Base-by-base conservation (phyloP, 1,139 yeast genomes). In the Waltiozyma sp. region DNA sequence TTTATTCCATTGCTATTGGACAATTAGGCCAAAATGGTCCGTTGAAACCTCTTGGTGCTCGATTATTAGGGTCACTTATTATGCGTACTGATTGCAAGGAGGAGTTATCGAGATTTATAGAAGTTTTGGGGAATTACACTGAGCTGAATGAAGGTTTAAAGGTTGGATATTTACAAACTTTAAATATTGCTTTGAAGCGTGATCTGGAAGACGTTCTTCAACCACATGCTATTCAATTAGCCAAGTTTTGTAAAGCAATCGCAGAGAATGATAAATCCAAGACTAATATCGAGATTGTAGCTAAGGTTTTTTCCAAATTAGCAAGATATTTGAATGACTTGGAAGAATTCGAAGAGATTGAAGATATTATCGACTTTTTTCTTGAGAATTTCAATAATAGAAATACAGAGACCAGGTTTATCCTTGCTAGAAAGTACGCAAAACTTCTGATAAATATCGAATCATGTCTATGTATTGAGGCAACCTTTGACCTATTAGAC, bases 311-410 rank as follows among this genome's bases (percentile, higher is more conserved):
- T 28, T 43, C 52, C 4, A 55, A 55, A 26, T 18, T 56, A 8
- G 38, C 40, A 4, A 33, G 24, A 39, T 47, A 44, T 39, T 51
- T 44, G 6, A 43, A 40, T 2, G 47, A 49, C 15, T 45, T 41
- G 3, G 54, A 57, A 40, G 52, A 61, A 15, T 55, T 58, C 51
- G 66, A 61, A 4, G 31, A 49, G 2, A 58, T 72, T 4, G 82
- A 77, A 47, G 62, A 60, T 2, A 64, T 72, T 1, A 51, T 76
- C 1, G 61, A 64, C 39, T 78, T 49, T 75, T 76, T 56, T 49
- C 69, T 43, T 59, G 60, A 43, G 63, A 70, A 50, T 59, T 59
- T 54, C 49, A 40, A 49, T n/a, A 47, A 55, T 15, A 46, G 46
- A 23, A 61, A 52, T 37, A 63, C 62, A 49, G 53, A 62, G 51